Base-by-base conservation (phyloP, 75 land plant genomes). In the Gnetum montanum region DNA sequence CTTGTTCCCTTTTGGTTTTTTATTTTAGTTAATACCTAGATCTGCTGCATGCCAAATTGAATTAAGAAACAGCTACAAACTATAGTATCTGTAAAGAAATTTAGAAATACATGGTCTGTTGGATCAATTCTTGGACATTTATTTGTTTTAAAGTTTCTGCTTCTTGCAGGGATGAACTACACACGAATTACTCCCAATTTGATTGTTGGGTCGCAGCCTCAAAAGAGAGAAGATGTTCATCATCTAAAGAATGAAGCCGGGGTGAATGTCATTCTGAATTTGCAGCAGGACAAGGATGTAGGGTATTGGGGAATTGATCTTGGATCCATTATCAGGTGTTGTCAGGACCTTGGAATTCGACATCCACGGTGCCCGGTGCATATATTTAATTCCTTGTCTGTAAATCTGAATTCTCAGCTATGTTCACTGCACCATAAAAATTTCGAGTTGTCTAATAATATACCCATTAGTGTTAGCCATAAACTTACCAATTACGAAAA, bases 141-240 rank as follows among this genome's bases (percentile, higher is more conserved):
- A 19, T 10, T 24, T 11, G 20, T 30, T 27, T 26, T 18, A 18
- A 49, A 8, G 16, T 5, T 19, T 61, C n/a, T n/a, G n/a, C n/a
- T n/a, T n/a, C n/a, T 29, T 46, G 54, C 74, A 88, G 95, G 90
- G 35, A 89, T 89, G 80, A 74, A 89, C 44, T 89, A 84, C 63
- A 71, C 86, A 18, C 60, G 57, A 27, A 89, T 89, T 46, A 60
- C 58, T 33, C 85, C 79, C 44, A 65, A 71, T 49, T 52, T 89
- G 54, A 81, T 89, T 23, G 95, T 89, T 47, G 95, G 95, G 1
- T 89, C 95, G n/a, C 90, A 85, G 49, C 95, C 95, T 55, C 90
- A 89, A 63, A 78, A 66, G 46, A 66, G 65, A 18, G 80, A 78
- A 48, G 86, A 89, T 59, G 76, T 85, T 19, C 60, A 78, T 57